Evolutionary conservation across 1,139 yeast species (phyloP), one percentile per base, ranked within the genome.

Genomic region (Blastobotrys apis): DNA sequence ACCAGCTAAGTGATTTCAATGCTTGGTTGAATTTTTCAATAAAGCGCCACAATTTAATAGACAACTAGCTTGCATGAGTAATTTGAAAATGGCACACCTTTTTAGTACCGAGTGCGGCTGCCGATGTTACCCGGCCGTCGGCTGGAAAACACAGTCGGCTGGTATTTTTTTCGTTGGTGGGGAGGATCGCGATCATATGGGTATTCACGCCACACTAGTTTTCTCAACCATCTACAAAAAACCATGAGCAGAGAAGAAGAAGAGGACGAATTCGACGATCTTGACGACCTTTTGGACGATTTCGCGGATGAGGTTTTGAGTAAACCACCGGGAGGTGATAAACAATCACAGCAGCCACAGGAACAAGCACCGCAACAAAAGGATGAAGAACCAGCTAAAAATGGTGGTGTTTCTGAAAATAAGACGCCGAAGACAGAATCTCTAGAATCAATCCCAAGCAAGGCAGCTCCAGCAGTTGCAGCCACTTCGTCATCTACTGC

Each of bases 271-370:
- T 58, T 67, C 38, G 72, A 68, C 49, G 73, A 68, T 51, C 59
- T 68, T 31, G 72, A 68, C 53, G 68, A 68, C 44, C 50, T 67
- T 35, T 53, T 67, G 41, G 72, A 68, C 46, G 72, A 67, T 47
- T 63, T 64, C 62, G 90, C 87, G 35, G 86, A 83, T 48, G 88
- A 83, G 54, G 78, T 84, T 1, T 70, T 84, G 51, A 75, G 75
- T 53, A 72, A 78, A 54, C 82, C 87, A 1, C 82, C 84, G 0
- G 84, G 81, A 8, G 58, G 63, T 3, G 64, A 58, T n/a, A n/a
- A n/a, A n/a, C n/a, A n/a, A n/a, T 36, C 29, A 37, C 27, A 25
- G 27, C 27, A 25, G 27, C 27, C 8, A 25, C 27, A 25, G 27
- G 10, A 25, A 25, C 27, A 9, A 12, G 27, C 27, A 25, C 27